Evolutionary conservation across 2,329 filamentous ascomycete genomes (phyloP).

Genomic region (Diaporthe helianthi): DNA sequence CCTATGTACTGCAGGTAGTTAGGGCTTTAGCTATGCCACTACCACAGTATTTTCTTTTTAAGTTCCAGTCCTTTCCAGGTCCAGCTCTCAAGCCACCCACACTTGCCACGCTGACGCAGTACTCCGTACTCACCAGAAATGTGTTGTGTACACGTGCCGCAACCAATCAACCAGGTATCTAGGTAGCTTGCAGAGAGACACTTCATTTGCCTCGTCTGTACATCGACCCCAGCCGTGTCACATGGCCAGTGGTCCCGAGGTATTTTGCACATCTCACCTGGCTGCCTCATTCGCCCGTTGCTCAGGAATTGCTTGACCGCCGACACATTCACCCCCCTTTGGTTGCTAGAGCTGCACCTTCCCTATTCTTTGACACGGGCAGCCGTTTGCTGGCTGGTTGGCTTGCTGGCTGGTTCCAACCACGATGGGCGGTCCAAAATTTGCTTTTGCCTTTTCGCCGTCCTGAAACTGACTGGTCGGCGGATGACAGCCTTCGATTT

Average conservation of each 20-base stretch:
- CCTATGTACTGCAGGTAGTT: no score
- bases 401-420: not conserved
- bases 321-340: not conserved
- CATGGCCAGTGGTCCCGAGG: not conserved
- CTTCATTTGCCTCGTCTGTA: not conserved
- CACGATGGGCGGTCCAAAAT: not conserved
- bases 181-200: not conserved
- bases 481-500: constrained; percentile 21
- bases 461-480: constrained; percentile 25
- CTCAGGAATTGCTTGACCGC: not conserved
- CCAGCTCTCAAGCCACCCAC: constrained; percentile 25
- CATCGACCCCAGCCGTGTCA: not conserved
- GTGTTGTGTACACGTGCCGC: constrained; percentile 3
- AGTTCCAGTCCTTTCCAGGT: constrained; percentile 24
- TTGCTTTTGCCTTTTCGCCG: constrained; percentile 9
- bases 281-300: not conserved
- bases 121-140: not conserved
- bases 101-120: constrained; percentile 3
- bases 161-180: no score
- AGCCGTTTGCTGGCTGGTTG: constrained; percentile 9
- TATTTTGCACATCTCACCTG: not conserved
- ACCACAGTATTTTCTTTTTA: constrained; percentile 27
- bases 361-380: constrained; percentile 6
- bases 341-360: constrained; percentile 1
- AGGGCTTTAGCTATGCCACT: no score